Evolutionary conservation across 2,329 filamentous ascomycete genomes (phyloP), one percentile per base, ranked within the genome.

Genomic region (Trichothecium roseum): DNA sequence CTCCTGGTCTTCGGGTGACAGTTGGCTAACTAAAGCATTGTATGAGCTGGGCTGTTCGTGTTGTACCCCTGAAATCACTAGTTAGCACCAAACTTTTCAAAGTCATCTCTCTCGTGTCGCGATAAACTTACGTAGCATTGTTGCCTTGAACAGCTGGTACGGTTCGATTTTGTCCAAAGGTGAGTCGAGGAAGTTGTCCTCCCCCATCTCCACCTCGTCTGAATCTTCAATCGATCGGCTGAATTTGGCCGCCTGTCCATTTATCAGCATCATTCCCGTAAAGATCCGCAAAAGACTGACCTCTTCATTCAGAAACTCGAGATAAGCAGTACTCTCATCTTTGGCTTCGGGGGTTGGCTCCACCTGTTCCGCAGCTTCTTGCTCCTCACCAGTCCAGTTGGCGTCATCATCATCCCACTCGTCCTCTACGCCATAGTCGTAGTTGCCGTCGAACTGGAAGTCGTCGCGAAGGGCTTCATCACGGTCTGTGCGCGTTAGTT

Each of bases 271-370:
- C n/a, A 6, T 13, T 16, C 16, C 28, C 17, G 4, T 28, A 20
- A 18, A 26, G 13, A 15, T n/a, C 9, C 22, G n/a, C 5, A 5
- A 10, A 27, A 30, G 16, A 51, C 68, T 55, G 54, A 80, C 82
- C 68, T 96, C 89, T 55, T 93, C 84, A 48, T 89, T 93, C 18
- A 98, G 63, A 66, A 98, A 98, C 46, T 96, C 88, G 32, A 98
- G 74, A 56, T 98, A 98, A 5, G 89, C 86, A 17, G 84, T 82
- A 56, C 85, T 91, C 61, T 96, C 89, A 49, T 95, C 89, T 52
- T 87, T 84, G 49, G 78, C 71, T 42, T 94, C 81, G 3, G 56
- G 59, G 12, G 62, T 51, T 36, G 74, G 74, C 43, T 85, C 84
- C 18, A 75, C 61, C 51, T 37, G 74, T 20, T 75, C 74, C 18